Evolutionary conservation across 371 early-diverging fungal species (phyloP).

Genomic region (Mucor saturninus): DNA sequence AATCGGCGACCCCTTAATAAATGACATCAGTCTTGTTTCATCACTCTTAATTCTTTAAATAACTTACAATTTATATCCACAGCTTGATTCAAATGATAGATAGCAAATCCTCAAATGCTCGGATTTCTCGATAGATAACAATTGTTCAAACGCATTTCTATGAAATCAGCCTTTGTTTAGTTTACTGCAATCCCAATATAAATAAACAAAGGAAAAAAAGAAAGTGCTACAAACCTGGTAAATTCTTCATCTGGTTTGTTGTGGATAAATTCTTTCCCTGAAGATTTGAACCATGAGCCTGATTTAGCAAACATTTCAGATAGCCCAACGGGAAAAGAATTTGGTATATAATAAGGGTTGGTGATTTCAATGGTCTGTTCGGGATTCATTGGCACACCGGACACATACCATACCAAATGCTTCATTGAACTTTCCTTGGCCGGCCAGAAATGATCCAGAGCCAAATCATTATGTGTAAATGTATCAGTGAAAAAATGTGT

Average conservation of each 20-base stretch:
- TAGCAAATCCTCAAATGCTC: slow-evolving; percentile 47
- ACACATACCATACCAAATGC: slow-evolving; percentile 39
- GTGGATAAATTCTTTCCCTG: slow-evolving; percentile 25
- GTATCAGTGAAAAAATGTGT: slow-evolving; percentile 57
- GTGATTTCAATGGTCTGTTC: slow-evolving; percentile 29
- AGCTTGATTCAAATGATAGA: slow-evolving; percentile 54
- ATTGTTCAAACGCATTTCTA: slow-evolving; percentile 57
- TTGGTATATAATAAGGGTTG: slow-evolving; percentile 48
- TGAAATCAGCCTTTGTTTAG: background rate
- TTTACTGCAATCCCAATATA: background rate
- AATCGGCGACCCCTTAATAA: slow-evolving; percentile 55
- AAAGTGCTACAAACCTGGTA: slow-evolving; percentile 40
- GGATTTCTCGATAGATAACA: slow-evolving; percentile 32
- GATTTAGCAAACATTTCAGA: slow-evolving; percentile 46
- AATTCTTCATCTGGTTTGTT: slow-evolving; percentile 43
- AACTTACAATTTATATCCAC: slow-evolving; percentile 40
- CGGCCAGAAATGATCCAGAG: slow-evolving; percentile 43
- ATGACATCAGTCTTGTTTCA: slow-evolving; percentile 1
- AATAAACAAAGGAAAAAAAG: background rate
- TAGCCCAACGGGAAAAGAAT: slow-evolving; percentile 54
- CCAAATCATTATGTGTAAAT: slow-evolving; percentile 58
- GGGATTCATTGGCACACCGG: slow-evolving; percentile 52
- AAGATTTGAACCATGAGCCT: slow-evolving; percentile 45
- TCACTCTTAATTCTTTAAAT: background rate
- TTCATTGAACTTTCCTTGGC: slow-evolving; percentile 6